Conservation (phyloP, 495 filamentous ascomycete species). For the Chaetomium tenue region DNA sequence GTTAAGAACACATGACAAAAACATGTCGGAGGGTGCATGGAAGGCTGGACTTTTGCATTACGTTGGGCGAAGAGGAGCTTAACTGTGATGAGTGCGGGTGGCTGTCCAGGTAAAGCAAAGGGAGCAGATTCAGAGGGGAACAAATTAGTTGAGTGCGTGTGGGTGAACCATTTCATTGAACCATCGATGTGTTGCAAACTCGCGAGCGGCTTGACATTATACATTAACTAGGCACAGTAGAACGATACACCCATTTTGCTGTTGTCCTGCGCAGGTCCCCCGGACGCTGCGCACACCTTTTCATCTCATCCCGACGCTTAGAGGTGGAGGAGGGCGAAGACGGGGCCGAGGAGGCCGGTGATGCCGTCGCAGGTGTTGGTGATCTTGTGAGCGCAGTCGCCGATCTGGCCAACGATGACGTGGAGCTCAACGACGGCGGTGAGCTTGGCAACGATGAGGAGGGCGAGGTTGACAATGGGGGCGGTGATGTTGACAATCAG, state of each 20-base stretch:
- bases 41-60: too few species aligned
- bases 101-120: too few species aligned
- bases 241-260: constrained; percentile 1
- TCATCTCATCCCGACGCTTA: neutral
- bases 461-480: constrained; percentile 6
- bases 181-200: neutral
- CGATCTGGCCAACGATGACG: constrained; percentile 10
- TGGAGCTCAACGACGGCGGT: neutral
- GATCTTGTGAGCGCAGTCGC: neutral
- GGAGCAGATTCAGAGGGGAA: too few species aligned
- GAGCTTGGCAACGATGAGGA: constrained; percentile 33
- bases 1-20: too few species aligned
- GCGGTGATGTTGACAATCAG: constrained; percentile 5
- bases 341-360: constrained; percentile 3
- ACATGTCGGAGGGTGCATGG: too few species aligned
- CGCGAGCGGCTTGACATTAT: neutral
- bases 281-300: neutral
- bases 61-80: too few species aligned
- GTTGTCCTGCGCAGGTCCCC: neutral
- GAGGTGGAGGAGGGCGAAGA: neutral
- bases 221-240: constrained; percentile 6
- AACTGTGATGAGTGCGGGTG: too few species aligned
- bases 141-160: too few species aligned
- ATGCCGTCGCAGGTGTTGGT: neutral
- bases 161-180: too few species aligned